Evolutionary conservation across 805 yeast species (phyloP), one percentile per base, ranked within the genome.

Genomic region (Kuraishia borneana): DNA sequence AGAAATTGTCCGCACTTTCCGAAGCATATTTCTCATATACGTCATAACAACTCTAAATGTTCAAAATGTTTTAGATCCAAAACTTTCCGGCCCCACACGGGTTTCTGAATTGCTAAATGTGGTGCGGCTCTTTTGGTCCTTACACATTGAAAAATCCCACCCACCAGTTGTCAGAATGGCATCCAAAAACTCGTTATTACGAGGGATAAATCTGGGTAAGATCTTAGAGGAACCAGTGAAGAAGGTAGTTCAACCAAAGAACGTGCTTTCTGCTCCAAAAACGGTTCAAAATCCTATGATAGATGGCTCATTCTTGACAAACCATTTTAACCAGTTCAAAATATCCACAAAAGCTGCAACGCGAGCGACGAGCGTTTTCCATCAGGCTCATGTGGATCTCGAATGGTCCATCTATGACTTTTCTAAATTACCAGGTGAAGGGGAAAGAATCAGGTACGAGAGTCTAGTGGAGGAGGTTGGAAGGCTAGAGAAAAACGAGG

Each of bases 371-470:
- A 53, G 52, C n/a, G 61, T 69, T 41, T 73, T 78, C 47, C 65
- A 68, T 38, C 48, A 49, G 2, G 57, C 76, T 1, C 56, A 56
- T 14, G 61, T 70, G 2, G 50, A 53, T 17, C 58, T 72, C 28
- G 83, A 77, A 42, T 79, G 87, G 85, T 67, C 79, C 12, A 59
- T 70, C 16, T 67, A 63, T 5, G 50, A 58, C 5, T 76, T 68
- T 39, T 42, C 55, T 9, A 69, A 73, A 16, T 72, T 80, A 4
- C 89, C 85, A 0, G 79, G 74, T 23, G 66, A 73, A 28, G 55
- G 55, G 36, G 58, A 57, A 36, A 47, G 60, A 28, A 39, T 17
- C 51, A 43, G 13, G 6, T 25, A 25, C 16, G 28, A 25, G 28
- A 25, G 16, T 8, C 28, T 25, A 16, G 8, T 6, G 49, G 37